These are phyloP conservation scores for Gynandropsis gynandra DNA, from an alignment of 345 rosid genomes.

Conservation along the genomic window DNA sequence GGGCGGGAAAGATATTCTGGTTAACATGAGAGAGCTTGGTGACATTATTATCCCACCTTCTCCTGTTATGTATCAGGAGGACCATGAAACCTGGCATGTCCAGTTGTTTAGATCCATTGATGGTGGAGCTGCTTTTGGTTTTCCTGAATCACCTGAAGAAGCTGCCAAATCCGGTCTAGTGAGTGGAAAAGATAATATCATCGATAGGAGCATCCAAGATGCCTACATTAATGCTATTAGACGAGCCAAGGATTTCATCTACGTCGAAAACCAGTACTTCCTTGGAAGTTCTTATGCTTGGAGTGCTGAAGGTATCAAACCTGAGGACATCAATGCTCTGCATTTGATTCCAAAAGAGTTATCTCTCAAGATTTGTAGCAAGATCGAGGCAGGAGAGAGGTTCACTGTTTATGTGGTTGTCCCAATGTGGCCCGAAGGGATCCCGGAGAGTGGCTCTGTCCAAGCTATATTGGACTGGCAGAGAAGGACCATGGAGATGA, in stretches of 20 bases:
- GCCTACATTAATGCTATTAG: slow-evolving; percentile 89
- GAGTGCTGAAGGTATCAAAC: slow-evolving; percentile 78
- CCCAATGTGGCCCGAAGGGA: slow-evolving; percentile 99
- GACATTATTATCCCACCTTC: slow-evolving; percentile 79
- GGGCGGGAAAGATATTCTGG: slow-evolving; percentile 79
- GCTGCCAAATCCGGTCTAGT: slow-evolving; percentile 92
- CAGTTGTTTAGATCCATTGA: slow-evolving; percentile 95
- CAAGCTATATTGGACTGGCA: slow-evolving; percentile 99
- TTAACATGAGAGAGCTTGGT: slow-evolving; percentile 73
- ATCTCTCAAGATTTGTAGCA: slow-evolving; percentile 85
- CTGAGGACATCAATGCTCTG: slow-evolving; percentile 76
- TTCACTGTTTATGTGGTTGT: slow-evolving; percentile 81
- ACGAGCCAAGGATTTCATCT: slow-evolving; percentile 89
- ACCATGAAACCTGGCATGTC: slow-evolving; percentile 84
- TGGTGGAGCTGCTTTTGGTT: slow-evolving; percentile 98
- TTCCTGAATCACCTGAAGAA: slow-evolving; percentile 92
- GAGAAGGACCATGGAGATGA: slow-evolving; percentile 91
- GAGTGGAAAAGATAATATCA: slow-evolving; percentile 93
- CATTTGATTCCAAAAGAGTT: slow-evolving; percentile 95
- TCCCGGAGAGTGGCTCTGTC: slow-evolving; percentile 86
- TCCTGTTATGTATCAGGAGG: slow-evolving; percentile 68
- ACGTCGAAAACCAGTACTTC: slow-evolving; percentile 93
- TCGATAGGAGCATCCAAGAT: slow-evolving; percentile 96
- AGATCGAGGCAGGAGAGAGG: slow-evolving; percentile 80
- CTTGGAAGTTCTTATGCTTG: slow-evolving; percentile 88